Conservation (phyloP, 179 eudicot genomes). For the Drosera spatulata region DNA sequence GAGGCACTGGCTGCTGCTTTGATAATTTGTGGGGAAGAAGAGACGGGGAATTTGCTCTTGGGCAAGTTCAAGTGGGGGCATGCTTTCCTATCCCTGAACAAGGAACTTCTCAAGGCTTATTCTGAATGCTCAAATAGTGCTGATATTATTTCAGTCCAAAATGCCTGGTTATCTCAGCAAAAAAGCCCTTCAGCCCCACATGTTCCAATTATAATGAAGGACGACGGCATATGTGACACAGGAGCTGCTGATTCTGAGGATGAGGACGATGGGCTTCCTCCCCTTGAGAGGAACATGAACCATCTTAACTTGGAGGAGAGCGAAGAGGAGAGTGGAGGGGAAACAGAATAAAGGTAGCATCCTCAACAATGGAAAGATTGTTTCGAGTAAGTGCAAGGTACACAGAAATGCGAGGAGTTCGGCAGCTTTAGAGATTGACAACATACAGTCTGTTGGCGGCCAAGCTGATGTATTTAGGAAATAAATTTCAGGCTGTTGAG, state of each 20-base stretch:
- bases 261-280: constrained; percentile 51
- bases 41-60: constrained; percentile 63
- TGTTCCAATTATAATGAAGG: constrained; percentile 17
- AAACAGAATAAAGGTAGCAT: constrained; percentile 13
- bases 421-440: too few relatives aligned
- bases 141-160: constrained; percentile 72
- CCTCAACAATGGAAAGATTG: too few relatives aligned
- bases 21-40: constrained; percentile 74
- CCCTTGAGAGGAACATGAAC: constrained; percentile 72
- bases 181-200: constrained; percentile 26
- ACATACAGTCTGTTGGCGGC: too few relatives aligned
- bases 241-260: constrained; percentile 69
- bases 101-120: constrained; percentile 76
- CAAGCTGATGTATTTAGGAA: too few relatives aligned
- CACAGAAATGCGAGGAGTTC: too few relatives aligned
- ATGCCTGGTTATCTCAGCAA: constrained; percentile 62
- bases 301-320: constrained; percentile 50
- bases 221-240: constrained; percentile 12
- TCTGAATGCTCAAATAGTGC: constrained; percentile 65
- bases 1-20: constrained; percentile 93
- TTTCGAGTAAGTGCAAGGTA: too few relatives aligned
- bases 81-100: constrained; percentile 87
- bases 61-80: constrained; percentile 98
- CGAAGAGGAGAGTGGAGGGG: constrained; percentile 44
- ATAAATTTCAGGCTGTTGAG: too few relatives aligned